Evolutionary conservation across 768 basidiomycete genomes (phyloP).

Genomic region (Boletus pseudopeckii): DNA sequence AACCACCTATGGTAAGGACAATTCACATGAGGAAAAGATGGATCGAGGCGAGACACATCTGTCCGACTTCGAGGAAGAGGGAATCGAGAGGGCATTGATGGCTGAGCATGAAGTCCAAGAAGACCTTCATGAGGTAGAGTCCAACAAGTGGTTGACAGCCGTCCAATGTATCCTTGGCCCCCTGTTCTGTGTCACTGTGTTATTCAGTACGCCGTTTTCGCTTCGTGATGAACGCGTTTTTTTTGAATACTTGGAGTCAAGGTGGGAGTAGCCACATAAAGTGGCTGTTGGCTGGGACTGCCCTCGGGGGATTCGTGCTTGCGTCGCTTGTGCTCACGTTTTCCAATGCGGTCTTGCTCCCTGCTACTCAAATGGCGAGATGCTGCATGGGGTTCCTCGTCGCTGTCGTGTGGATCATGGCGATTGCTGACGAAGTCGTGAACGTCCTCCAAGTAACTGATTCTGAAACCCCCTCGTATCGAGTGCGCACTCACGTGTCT

Average conservation of each 20-base stretch:
- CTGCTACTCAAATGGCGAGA: conserved; percentile 59
- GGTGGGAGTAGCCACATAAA: conserved; percentile 39
- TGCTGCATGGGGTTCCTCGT: conserved; percentile 91
- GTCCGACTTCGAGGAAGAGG: conserved; percentile 74
- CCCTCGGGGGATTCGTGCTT: conserved; percentile 50
- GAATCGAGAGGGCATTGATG: conserved; percentile 61
- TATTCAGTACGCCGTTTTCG: conserved; percentile 62
- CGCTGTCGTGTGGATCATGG: conserved; percentile 96
- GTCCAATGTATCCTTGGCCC: conserved; percentile 83
- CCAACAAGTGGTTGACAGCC: conserved; percentile 83
- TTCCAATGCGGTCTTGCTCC: conserved; percentile 55
- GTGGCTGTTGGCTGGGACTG: conserved; percentile 54
- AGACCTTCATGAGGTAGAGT: conserved; percentile 60
- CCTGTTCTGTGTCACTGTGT: conserved; percentile 64
- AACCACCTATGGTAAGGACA: conserved; percentile 42
- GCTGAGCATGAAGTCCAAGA: conserved; percentile 74
- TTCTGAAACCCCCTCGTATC: not conserved
- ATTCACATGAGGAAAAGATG: conserved; percentile 23
- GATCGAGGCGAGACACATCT: conserved; percentile 43
- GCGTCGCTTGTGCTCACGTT: conserved; percentile 58
- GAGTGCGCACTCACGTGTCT: not conserved
- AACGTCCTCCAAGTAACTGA: conserved; percentile 73
- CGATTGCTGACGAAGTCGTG: conserved; percentile 94
- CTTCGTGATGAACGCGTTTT: not conserved
- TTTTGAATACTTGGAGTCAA: not conserved